phyloP scores from a whole-genome alignment of 345 rosid species.

The Aurinia saxatilis region DNA sequence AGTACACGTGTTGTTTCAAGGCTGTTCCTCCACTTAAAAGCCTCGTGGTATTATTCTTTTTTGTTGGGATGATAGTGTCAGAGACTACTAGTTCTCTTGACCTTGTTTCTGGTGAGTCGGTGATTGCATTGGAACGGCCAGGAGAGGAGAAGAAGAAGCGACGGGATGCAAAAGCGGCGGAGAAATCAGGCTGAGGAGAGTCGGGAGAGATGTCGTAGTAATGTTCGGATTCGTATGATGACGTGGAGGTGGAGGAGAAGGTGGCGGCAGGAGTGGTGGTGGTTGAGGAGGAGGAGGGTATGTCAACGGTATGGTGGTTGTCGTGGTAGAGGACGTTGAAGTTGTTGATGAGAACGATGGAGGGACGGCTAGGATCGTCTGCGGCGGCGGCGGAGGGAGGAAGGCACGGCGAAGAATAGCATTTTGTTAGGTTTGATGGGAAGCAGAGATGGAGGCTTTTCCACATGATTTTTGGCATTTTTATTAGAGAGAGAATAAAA shows the following conservation, averaged over 20 bases:
- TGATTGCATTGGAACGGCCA: constrained; percentile 80
- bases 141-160: constrained; percentile 95
- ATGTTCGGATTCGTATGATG: constrained; percentile 24
- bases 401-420: constrained; percentile 18
- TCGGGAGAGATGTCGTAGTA: constrained; percentile 34
- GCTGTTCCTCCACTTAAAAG: constrained; percentile 49
- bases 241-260: constrained; percentile 29
- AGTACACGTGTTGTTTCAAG: constrained; percentile 50
- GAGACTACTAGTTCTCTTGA: constrained; percentile 18
- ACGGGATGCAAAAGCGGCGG: constrained; percentile 72
- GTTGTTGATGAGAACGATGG: constrained; percentile 30
- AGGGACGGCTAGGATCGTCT: constrained; percentile 9
- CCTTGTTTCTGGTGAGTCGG: constrained; percentile 41
- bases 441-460: constrained; percentile 57
- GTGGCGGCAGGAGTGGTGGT: constrained; percentile 17
- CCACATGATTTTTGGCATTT: constrained; percentile 58
- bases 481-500: neutral
- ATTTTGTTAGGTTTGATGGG: constrained; percentile 34
- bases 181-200: constrained; percentile 59
- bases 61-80: constrained; percentile 1
- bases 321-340: constrained; percentile 37
- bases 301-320: constrained; percentile 6
- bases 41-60: neutral
- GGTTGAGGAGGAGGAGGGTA: constrained; percentile 32
- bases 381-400: constrained; percentile 22